These are phyloP conservation scores for Tylopilus rubrobrunneus DNA, from an alignment of 768 basidiomycete species.

Conservation along the genomic window DNA sequence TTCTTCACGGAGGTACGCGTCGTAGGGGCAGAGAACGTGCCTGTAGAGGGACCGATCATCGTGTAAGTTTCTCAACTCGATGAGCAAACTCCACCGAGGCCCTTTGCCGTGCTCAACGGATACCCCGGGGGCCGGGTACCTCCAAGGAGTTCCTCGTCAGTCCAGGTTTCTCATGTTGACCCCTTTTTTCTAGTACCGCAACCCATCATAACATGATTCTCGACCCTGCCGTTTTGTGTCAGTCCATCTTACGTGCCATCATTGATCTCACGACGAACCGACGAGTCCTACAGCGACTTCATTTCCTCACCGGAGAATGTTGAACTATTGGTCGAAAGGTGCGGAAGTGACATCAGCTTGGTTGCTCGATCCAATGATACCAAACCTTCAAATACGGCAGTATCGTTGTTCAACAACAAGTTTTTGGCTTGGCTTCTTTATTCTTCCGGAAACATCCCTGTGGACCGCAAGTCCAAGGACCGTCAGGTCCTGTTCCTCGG, in stretches of 20 bases:
- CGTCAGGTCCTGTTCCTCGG: conserved; percentile 83
- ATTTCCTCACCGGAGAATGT: conserved; percentile 75
- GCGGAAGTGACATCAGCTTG: conserved; percentile 16
- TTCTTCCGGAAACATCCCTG: conserved; percentile 95
- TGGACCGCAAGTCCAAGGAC: conserved; percentile 93
- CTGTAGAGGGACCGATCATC: conserved; percentile 83
- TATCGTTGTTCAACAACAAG: conserved; percentile 79
- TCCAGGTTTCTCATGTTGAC: conserved; percentile 10
- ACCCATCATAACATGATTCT: conserved; percentile 97
- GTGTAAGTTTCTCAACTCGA: conserved; percentile 54
- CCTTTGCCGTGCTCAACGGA: conserved; percentile 3
- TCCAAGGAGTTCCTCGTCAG: neutral
- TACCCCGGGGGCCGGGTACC: neutral
- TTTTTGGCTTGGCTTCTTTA: conserved; percentile 67
- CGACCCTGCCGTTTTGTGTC: conserved; percentile 80
- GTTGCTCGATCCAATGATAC: conserved; percentile 9
- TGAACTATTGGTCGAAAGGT: conserved; percentile 97
- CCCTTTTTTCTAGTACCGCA: conserved; percentile 50
- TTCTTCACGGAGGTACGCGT: conserved; percentile 90
- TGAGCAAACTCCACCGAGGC: neutral
- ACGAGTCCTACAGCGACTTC: conserved; percentile 54
- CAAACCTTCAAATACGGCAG: conserved; percentile 33
- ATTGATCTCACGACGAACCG: conserved; percentile 14
- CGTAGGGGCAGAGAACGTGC: conserved; percentile 86
- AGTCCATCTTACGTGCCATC: conserved; percentile 29